Conservation (phyloP, 352 stramenopile species). For the Globisporangium rhizosaccharum region DNA sequence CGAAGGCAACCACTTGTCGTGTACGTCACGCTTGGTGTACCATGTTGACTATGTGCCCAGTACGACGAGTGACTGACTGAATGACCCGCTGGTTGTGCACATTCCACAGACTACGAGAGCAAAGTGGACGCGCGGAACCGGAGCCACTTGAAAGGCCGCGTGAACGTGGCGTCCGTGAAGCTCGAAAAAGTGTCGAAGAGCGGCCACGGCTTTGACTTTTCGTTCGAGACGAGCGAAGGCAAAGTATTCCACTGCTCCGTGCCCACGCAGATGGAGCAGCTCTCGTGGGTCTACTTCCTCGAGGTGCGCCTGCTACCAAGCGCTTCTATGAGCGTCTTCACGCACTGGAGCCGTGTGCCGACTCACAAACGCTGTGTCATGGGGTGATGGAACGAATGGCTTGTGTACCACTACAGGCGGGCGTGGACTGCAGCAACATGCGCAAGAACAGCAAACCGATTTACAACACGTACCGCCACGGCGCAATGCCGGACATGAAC, state of each 20-base stretch:
- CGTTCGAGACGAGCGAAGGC: constrained; percentile 78
- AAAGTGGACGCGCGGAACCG: constrained; percentile 86
- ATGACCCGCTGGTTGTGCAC: background rate
- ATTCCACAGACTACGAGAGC: constrained; percentile 69
- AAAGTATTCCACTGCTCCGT: constrained; percentile 83
- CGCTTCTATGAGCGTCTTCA: background rate
- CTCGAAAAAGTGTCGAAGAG: constrained; percentile 75
- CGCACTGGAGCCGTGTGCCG: background rate
- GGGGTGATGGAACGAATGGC: background rate
- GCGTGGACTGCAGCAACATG: constrained; percentile 76
- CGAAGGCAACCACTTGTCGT: constrained; percentile 82
- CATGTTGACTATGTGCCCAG: background rate
- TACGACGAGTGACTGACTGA: background rate
- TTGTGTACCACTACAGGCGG: constrained; percentile 21
- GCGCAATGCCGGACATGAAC: constrained; percentile 63
- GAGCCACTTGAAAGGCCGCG: constrained; percentile 78
- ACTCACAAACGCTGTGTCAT: background rate
- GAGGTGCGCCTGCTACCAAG: constrained; percentile 27
- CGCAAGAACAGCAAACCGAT: constrained; percentile 78
- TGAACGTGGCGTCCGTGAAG: constrained; percentile 74
- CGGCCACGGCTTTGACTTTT: constrained; percentile 78
- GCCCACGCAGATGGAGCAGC: constrained; percentile 73
- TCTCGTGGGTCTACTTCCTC: constrained; percentile 83
- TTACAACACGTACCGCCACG: constrained; percentile 77
- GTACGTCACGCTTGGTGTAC: constrained; percentile 19